A percentile compares a stretch with the other conserved stretches of the same genome.
Conservation (phyloP, 1,284 basidiomycete species). For the Schizopora paradoxa region DNA sequence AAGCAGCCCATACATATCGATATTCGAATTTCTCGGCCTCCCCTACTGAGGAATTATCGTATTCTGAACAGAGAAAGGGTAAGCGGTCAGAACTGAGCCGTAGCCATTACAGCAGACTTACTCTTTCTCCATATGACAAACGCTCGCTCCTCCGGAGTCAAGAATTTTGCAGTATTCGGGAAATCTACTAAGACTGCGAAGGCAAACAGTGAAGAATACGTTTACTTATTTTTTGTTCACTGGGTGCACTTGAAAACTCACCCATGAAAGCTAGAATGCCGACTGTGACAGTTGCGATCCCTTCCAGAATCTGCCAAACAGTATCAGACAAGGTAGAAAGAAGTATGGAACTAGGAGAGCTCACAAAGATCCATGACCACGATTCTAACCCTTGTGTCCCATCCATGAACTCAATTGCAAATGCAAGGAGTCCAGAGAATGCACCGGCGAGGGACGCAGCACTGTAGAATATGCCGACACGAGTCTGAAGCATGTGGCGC, state of each 20-base stretch:
- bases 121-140: slow-evolving; percentile 62
- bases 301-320: slow-evolving; percentile 46
- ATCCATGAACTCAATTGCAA: slow-evolving; percentile 39
- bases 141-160: slow-evolving; percentile 45
- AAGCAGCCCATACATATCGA: slow-evolving; percentile 47
- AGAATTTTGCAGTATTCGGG: slow-evolving; percentile 49
- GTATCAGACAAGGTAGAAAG: neutral
- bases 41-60: slow-evolving; percentile 59
- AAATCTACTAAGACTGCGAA: slow-evolving; percentile 50
- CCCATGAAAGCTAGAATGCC: slow-evolving; percentile 41
- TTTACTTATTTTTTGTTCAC: neutral
- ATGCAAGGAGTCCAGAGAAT: slow-evolving; percentile 37
- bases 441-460: slow-evolving; percentile 32
- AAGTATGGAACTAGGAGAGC: slow-evolving; percentile 18
- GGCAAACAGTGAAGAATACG: neutral
- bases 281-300: slow-evolving; percentile 43
- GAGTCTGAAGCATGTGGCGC: slow-evolving; percentile 42
- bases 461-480: slow-evolving; percentile 41
- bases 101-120: slow-evolving; percentile 36
- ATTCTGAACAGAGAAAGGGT: slow-evolving; percentile 34
- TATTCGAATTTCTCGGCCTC: slow-evolving; percentile 57
- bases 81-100: neutral
- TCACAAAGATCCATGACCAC: slow-evolving; percentile 46
- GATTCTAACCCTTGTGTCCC: slow-evolving; percentile 35
- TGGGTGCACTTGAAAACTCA: slow-evolving; percentile 23